Conservation (phyloP, 2,329 filamentous ascomycete genomes). For the Endothia cerciana region DNA sequence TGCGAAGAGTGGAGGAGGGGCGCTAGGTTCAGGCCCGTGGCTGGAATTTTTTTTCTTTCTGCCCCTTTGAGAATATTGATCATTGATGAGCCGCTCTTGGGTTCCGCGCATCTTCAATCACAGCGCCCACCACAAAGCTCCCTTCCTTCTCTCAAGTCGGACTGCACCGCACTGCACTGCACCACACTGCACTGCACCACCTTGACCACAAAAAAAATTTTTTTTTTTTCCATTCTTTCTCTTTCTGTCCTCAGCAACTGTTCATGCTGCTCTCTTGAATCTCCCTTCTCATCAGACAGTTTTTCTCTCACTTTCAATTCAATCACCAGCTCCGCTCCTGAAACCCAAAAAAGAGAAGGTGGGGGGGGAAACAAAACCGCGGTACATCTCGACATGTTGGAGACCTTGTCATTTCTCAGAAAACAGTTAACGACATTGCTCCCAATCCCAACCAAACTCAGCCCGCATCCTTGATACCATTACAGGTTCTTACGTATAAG, state of each 20-base stretch:
- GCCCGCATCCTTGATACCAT: not conserved
- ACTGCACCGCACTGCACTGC: not conserved
- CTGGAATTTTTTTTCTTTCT: constrained; percentile 2
- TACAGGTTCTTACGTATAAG: not conserved
- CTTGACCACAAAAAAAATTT: not conserved
- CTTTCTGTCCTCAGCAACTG: not conserved
- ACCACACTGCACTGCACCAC: not conserved
- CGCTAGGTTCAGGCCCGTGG: constrained; percentile 6
- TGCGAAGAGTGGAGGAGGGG: not conserved
- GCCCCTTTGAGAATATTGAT: constrained; percentile 4
- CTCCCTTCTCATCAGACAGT: too few species aligned
- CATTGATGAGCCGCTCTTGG: not conserved
- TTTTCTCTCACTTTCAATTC: not conserved
- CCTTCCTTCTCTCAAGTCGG: not conserved
- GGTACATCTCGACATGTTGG: not conserved
- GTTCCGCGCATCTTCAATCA: not conserved
- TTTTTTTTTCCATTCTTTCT: too few species aligned
- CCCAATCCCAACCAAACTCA: not conserved
- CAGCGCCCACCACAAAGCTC: not conserved
- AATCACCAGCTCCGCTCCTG: not conserved
- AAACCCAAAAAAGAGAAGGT: too few species aligned
- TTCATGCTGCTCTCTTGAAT: not conserved
- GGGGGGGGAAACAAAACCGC: too few species aligned
- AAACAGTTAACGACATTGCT: not conserved
- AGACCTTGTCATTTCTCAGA: constrained; percentile 10